Evolutionary conservation across 2,329 filamentous ascomycete genomes (phyloP), one percentile per base, ranked within the genome.

Genomic region (Penicillium sp.): DNA sequence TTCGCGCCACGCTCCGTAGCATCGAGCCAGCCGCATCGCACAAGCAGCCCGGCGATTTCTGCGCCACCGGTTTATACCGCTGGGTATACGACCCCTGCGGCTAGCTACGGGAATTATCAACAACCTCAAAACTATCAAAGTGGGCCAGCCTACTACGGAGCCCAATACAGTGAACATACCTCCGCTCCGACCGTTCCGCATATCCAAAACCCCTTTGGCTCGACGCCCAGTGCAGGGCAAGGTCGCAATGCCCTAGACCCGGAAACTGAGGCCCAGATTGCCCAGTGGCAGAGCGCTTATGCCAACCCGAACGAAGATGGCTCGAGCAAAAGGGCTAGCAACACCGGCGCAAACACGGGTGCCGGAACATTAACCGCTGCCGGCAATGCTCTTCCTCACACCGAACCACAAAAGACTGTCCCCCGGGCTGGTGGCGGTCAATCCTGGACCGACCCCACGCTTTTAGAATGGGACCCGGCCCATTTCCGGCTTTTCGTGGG

Each of bases 401-500:
- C 73, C 9, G 70, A 75, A 20, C 64, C 72, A 65, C 83, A 88
- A 62, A 91, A 91, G 72, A 98, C 93, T 0, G 93, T 98, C 0
- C 78, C 89, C 42, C 87, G 93, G 33, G 81, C 87, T 53, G 93
- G 92, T 44, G 93, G 93, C 54, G 93, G 93, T 47, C 89, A 95
- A 75, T 87, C 83, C 50, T 98, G 93, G 93, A 86, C 87, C 23
- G 93, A 98, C 67, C 80, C 88, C 49, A 81, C 87, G 0, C 81
- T 98, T 3, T 81, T 97, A 2, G 93, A 97, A 68, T 98, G 93
- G 93, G 91, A 97, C 66, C 92, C 92, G 1, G 82, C 87, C 25
- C 93, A 98, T 68, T 88, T 95, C 64, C 89, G 93, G 31, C 82
- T 98, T 38, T 97, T 97, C 70, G 90, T 97, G 13, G 93, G 93